Evolutionary conservation across 257 asterid genomes (phyloP), one percentile per base, ranked within the genome.

Genomic region (Nicotiana knightiana): DNA sequence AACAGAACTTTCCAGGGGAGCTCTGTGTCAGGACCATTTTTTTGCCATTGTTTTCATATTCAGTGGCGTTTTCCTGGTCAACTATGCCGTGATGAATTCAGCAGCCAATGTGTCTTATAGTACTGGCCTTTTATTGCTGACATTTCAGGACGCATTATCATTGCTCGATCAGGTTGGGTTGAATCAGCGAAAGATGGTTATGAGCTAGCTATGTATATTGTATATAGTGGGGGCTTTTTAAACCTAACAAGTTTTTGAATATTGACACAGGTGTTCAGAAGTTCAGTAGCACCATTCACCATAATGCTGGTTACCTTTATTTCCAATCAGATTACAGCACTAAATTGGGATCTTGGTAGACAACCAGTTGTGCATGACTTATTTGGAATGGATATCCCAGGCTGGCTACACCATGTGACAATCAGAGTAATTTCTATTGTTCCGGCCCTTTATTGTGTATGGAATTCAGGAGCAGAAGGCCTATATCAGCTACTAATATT

Each of bases 321-420:
- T 87, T 88, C 95, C 86, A 93, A 89, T 86, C 98, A 96, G 87
- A 88, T 90, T 80, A 90, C 91, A 67, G 92, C 94, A 82, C 83
- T 92, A 82, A 89, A 93, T 66, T 96, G 98, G 97, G 90, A 93
- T 90, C 83, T 85, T 82, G 95, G 93, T 84, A 89, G 92, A 83
- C 97, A 86, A 88, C 91, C 77, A 30, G 88, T 91, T 30, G 84
- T 90, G 79, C 89, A 84, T 58, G 90, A 88, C 81, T 86, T 94
- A 80, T 91, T 96, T 82, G 87, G 87, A 85, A 82, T 88, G 91
- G 98, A 94, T 66, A 88, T 94, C 84, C 97, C 98, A 59, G 91
- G 90, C 81, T 96, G 99, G 99, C 95, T 94, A 84, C 98, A 96
- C 88, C 94, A 94, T 77, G 93, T 90, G 58, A 89, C 99, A 39